phyloP scores from a whole-genome alignment of 2,329 filamentous ascomycete species.

The Xylariomycetidae sp. region DNA sequence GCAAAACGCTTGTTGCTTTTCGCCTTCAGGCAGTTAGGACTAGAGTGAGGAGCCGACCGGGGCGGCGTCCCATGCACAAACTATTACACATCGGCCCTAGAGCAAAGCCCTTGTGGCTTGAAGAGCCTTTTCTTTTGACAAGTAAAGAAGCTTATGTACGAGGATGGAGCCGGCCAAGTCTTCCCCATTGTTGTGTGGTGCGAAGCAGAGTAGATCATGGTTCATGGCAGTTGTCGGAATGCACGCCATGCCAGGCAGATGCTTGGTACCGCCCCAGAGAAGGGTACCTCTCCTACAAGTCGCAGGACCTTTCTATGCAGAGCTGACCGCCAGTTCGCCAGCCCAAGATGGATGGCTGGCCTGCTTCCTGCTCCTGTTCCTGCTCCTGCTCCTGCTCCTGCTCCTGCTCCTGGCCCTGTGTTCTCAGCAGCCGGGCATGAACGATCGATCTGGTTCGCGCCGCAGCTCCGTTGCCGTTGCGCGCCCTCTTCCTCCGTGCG shows the following conservation, averaged over 20 bases:
- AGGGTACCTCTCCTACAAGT: constrained; percentile 13
- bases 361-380: not conserved
- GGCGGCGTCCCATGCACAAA: no score
- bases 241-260: constrained; percentile 22
- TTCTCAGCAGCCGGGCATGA: constrained; percentile 23
- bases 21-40: no score
- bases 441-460: constrained; percentile 3
- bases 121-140: constrained; percentile 14
- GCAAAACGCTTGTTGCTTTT: no score
- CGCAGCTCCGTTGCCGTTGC: constrained; percentile 11
- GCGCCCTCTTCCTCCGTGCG: constrained; percentile 10
- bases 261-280: constrained; percentile 22
- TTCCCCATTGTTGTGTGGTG: constrained; percentile 16
- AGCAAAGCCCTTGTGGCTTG: constrained; percentile 14
- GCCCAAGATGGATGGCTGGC: constrained; percentile 12
- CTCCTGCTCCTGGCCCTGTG: constrained; percentile 1
- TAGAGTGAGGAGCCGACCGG: no score
- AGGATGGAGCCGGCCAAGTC: constrained; percentile 18
- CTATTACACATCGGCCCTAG: constrained; percentile 7
- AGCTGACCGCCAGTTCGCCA: constrained; percentile 46
- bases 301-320: constrained; percentile 21
- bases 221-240: constrained; percentile 32
- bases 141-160: constrained; percentile 18
- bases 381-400: not conserved
- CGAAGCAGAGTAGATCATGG: constrained; percentile 31